These are phyloP conservation scores for Capsicum chinense DNA, from an alignment of 257 asterid species.

Conservation along the genomic window DNA sequence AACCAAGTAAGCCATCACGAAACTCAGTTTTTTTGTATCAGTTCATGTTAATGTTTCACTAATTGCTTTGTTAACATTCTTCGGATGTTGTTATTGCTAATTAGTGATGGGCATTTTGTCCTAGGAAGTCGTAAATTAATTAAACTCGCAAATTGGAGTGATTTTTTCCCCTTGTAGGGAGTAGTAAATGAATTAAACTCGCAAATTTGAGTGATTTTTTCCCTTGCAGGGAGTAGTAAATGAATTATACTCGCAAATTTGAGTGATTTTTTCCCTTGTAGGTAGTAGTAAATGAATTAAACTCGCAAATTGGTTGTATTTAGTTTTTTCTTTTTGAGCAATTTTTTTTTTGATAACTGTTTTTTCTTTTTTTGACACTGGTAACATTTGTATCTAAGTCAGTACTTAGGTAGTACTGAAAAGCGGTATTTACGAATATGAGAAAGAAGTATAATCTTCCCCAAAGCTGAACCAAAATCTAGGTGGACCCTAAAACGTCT, in stretches of 20 bases:
- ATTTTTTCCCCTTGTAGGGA: too few relatives aligned
- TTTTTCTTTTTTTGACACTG: too few relatives aligned
- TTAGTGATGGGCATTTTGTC: neutral
- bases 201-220: neutral
- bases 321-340: neutral
- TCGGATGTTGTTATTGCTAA: neutral
- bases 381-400: too few relatives aligned
- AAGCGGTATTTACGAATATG: too few relatives aligned
- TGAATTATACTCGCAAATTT: too few relatives aligned
- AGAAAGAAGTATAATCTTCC: too few relatives aligned
- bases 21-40: neutral
- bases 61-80: neutral
- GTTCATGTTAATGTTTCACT: neutral
- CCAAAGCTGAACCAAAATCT: too few relatives aligned
- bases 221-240: too few relatives aligned
- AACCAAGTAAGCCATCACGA: slow-evolving; percentile 17
- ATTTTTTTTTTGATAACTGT: too few relatives aligned
- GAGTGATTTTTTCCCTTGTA: neutral
- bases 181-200: neutral
- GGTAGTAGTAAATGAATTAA: neutral
- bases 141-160: too few relatives aligned
- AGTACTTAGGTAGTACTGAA: too few relatives aligned
- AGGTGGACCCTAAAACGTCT: too few relatives aligned
- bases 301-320: neutral
- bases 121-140: neutral